Evolutionary conservation across 371 early-diverging fungal species (phyloP), one percentile per base, ranked within the genome.

Genomic region (Basidiobolus meristosporus): DNA sequence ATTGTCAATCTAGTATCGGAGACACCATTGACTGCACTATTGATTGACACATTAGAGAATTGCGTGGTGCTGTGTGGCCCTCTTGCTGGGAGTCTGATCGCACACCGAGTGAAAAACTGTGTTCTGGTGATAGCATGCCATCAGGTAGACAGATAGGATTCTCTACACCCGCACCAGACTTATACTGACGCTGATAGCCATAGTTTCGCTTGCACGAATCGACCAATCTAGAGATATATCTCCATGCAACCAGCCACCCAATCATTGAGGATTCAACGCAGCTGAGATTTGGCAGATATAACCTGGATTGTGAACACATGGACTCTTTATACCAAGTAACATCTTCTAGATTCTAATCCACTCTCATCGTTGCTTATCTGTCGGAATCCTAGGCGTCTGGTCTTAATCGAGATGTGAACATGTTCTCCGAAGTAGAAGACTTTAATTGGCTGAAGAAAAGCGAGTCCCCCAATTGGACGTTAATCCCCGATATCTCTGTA

Each of bases 361-460:
- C 22, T 33, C 9, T 26, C 23, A 26, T 28, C 28, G 16, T 16
- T 6, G 7, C 22, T 2, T 10, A 20, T 2, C 19, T 35, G 18
- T 2, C 10, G 10, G 5, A 9, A 23, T 15, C 15, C 21, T 28
- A 63, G 56, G 39, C 21, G 7, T 58, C 59, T 5, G 52, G 50
- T n/a, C 29, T 63, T 33, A 51, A 53, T 31, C 42, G 17, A 3
- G 29, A 40, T 20, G 48, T 45, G 14, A 76, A 73, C 47, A 50
- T 54, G 36, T 77, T 53, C 47, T 57, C 68, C 47, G 47, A 54
- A 29, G 72, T 84, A 16, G 81, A 87, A 41, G 88, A 87, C 44
- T 87, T 87, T 47, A 81, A 84, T 53, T 84, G 85, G 88, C 54
- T 84, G 15, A 68, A 62, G 39, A 69, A 78, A 43, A 73, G 73